phyloP scores from a whole-genome alignment of 2,329 filamentous ascomycete genomes.

The Aspergillus sergii region DNA sequence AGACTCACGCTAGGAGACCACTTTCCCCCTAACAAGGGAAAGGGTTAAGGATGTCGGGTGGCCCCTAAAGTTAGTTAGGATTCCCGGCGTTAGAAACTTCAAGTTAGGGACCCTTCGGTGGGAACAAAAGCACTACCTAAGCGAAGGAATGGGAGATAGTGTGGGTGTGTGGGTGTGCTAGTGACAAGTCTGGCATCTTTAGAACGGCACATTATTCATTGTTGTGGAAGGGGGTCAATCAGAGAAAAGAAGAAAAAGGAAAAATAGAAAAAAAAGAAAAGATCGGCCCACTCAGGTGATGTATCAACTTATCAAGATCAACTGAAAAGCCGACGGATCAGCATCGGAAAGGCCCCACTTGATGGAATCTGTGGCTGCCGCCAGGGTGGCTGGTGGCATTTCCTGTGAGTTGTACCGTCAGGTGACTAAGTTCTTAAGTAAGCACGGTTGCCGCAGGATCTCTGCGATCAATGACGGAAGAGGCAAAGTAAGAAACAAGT shows the following conservation, averaged over 20 bases:
- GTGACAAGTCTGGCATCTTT: not conserved
- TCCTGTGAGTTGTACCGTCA: not conserved
- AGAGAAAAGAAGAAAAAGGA: constrained; percentile 1
- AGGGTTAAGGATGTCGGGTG: constrained; percentile 8
- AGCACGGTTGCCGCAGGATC: constrained; percentile 14
- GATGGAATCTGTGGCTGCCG: constrained; percentile 25
- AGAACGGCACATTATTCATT: not conserved
- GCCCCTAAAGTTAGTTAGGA: constrained; percentile 1
- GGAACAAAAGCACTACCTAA: not conserved
- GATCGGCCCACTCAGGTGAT: constrained; percentile 27
- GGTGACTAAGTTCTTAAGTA: constrained; percentile 15
- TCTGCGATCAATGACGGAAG: constrained; percentile 24
- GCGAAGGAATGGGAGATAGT: constrained; percentile 4
- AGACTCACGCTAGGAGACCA: not conserved
- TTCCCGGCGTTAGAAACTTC: constrained; percentile 5
- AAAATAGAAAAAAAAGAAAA: constrained; percentile 11
- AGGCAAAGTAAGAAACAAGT: constrained; percentile 8
- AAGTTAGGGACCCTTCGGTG: not conserved
- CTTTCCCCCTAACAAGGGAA: constrained; percentile 8
- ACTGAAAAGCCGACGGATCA: constrained; percentile 27
- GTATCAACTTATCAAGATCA: constrained; percentile 34
- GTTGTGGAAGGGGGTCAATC: constrained; percentile 1
- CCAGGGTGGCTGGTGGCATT: constrained; percentile 17
- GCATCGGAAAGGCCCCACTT: constrained; percentile 26
- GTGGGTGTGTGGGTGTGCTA: not conserved